These are phyloP conservation scores for Amphichorda felina DNA, from an alignment of 2,329 filamentous ascomycete genomes.

Conservation along the genomic window DNA sequence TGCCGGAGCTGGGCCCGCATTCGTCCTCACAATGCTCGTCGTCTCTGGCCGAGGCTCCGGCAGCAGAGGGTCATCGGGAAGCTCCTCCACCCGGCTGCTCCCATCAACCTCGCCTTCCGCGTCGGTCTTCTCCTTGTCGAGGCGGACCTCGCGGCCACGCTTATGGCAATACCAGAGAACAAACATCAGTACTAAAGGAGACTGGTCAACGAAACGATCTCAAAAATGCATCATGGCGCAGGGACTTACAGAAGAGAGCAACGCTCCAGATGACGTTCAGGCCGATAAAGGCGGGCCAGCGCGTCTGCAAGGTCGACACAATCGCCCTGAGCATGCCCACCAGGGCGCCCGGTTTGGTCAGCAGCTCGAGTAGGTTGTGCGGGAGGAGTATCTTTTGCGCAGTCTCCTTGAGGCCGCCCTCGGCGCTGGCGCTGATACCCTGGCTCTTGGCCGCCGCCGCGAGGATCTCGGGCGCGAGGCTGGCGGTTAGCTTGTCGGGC, in stretches of 20 bases:
- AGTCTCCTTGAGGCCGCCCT: constrained; percentile 45
- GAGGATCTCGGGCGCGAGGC: constrained; percentile 69
- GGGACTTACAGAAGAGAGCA: constrained; percentile 64
- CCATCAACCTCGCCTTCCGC: constrained; percentile 22
- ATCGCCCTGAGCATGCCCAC: constrained; percentile 82
- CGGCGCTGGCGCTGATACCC: constrained; percentile 44
- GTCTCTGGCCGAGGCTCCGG: constrained; percentile 13
- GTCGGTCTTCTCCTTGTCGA: constrained; percentile 45
- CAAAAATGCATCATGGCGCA: neutral
- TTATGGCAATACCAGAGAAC: constrained; percentile 99
- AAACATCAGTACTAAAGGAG: constrained; percentile 62
- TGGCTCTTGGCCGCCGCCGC: constrained; percentile 68
- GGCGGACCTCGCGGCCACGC: constrained; percentile 73
- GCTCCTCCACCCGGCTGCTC: constrained; percentile 32
- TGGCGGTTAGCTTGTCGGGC: constrained; percentile 67
- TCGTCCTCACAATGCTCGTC: neutral
- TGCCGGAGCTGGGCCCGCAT: neutral
- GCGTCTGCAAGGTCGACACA: constrained; percentile 71
- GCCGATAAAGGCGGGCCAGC: constrained; percentile 84
- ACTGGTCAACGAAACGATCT: constrained; percentile 1
- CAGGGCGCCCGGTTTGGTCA: constrained; percentile 79
- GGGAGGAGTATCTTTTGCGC: constrained; percentile 59
- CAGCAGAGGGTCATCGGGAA: constrained; percentile 33
- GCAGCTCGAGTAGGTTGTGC: constrained; percentile 63
- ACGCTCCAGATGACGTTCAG: constrained; percentile 88